These are phyloP conservation scores for Cytospora piceae DNA, from an alignment of 2,329 filamentous ascomycete species.

Conservation along the genomic window DNA sequence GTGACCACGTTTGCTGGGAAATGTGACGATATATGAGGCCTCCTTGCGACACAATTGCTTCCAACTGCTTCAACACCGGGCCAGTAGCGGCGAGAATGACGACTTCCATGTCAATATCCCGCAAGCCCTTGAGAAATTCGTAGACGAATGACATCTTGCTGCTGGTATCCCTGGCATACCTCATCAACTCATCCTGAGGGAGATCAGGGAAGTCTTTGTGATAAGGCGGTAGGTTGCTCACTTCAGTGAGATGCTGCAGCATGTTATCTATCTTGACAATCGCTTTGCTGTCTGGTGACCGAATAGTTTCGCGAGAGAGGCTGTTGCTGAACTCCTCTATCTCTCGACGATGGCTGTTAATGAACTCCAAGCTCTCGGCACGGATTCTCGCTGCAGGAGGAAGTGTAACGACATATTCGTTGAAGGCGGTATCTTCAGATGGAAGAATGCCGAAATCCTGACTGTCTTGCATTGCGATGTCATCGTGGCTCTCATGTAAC, in stretches of 20 bases:
- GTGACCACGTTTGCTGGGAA: constrained; percentile 28
- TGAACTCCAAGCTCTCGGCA: constrained; percentile 54
- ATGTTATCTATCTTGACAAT: constrained; percentile 54
- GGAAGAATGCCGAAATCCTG: constrained; percentile 25
- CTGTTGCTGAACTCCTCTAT: constrained; percentile 51
- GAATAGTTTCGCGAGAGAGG: constrained; percentile 46
- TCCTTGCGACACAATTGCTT: constrained; percentile 50
- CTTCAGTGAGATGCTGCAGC: constrained; percentile 54
- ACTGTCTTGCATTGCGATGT: constrained; percentile 7
- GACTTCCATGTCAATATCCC: constrained; percentile 50
- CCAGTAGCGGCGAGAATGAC: constrained; percentile 58
- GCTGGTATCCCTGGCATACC: constrained; percentile 59
- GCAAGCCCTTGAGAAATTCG: constrained; percentile 54
- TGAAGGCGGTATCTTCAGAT: constrained; percentile 35
- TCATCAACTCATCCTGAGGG: constrained; percentile 49
- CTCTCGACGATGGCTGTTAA: constrained; percentile 48
- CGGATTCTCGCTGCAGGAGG: constrained; percentile 59
- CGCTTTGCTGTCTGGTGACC: constrained; percentile 45
- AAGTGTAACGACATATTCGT: constrained; percentile 58
- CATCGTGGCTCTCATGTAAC: constrained; percentile 5
- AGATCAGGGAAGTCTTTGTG: constrained; percentile 50
- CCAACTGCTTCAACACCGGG: constrained; percentile 55
- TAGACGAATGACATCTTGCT: constrained; percentile 64
- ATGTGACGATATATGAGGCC: constrained; percentile 41
- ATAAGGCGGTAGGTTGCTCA: constrained; percentile 62